These are phyloP conservation scores for Albizia julibrissin DNA, from an alignment of 306 rosid genomes.

Conservation along the genomic window DNA sequence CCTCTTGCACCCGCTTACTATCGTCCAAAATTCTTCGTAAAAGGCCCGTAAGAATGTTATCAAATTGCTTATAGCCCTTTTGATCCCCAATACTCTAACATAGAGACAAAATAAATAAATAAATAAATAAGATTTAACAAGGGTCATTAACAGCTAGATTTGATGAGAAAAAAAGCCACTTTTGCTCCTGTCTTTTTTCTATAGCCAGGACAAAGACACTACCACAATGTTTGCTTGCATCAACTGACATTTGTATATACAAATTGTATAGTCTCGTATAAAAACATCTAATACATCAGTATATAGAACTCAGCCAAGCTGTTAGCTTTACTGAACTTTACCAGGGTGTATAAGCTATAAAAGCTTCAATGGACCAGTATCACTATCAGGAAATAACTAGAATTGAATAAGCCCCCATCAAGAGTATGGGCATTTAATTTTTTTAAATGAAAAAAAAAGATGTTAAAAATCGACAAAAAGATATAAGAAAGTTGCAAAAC, in stretches of 20 bases:
- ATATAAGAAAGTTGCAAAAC: not conserved
- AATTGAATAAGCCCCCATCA: not conserved
- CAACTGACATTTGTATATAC: not conserved
- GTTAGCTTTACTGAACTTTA: not conserved
- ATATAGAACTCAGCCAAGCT: not conserved
- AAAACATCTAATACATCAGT: not conserved
- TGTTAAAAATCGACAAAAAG: not conserved
- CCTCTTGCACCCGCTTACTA: constrained; percentile 98
- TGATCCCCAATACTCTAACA: constrained; percentile 74
- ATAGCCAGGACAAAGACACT: not conserved
- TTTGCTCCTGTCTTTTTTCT: constrained; percentile 6
- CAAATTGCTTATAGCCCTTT: constrained; percentile 91
- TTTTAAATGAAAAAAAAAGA: not conserved
- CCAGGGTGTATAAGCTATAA: constrained; percentile 3
- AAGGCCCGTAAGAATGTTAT: constrained; percentile 85
- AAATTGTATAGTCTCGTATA: not conserved
- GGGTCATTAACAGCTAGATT: constrained; percentile 21
- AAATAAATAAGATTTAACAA: constrained; percentile 17
- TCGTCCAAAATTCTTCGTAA: constrained; percentile 90
- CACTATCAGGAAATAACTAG: not conserved
- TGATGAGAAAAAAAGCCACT: constrained; percentile 2
- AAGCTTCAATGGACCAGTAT: constrained; percentile 23
- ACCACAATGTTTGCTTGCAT: not conserved
- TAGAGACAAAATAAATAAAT: constrained; percentile 2
- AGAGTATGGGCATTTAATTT: not conserved